Base-by-base conservation (phyloP, 805 yeast genomes). In the Pichia manshurica region DNA sequence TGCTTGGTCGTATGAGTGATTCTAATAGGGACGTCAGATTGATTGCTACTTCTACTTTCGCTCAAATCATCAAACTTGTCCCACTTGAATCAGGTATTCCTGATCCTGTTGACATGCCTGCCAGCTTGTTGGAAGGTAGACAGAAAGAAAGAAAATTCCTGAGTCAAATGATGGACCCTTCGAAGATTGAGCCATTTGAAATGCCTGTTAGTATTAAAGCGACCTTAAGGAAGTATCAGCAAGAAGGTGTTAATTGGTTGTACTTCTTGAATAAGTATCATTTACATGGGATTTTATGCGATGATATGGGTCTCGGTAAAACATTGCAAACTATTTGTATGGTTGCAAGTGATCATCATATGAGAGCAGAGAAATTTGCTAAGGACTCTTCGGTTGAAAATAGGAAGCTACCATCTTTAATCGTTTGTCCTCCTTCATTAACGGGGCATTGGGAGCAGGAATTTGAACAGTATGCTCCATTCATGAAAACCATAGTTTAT, bases 371-470 rank as follows among this genome's bases (percentile, higher is more conserved):
- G 55, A 84, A 82, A 54, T 86, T 73, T 63, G 72, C 67, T 7
- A 67, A 73, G 51, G 81, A 95, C 0, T 65, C 74, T 29, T 73
- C 84, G 0, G 70, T 72, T 12, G 95, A 89, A 57, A 78, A 75
- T 32, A 73, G 95, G 51, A 82, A 77, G 29, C 71, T 93, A 21
- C 96, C 98, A 1, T 80, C 96, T 0, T 69, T 93, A 55, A 81
- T 93, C 42, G 78, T 93, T 16, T 93, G 99, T 69, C 99, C 99
- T 0, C 97, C 99, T 0, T 88, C 98, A 0, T 77, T 93, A 56
- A 90, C 97, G 2, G 99, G 99, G 20, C 99, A 93, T 66, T 93
- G 99, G 99, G 96, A 88, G 63, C 96, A 88, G 62, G 99, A 93
- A 66, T 72, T 93, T 55, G 78, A 79, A 51, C 89, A 86, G 53